A percentile compares a stretch with the other conserved stretches of the same genome.
Conservation (phyloP, 306 rosid species). For the Argentina anserina region DNA sequence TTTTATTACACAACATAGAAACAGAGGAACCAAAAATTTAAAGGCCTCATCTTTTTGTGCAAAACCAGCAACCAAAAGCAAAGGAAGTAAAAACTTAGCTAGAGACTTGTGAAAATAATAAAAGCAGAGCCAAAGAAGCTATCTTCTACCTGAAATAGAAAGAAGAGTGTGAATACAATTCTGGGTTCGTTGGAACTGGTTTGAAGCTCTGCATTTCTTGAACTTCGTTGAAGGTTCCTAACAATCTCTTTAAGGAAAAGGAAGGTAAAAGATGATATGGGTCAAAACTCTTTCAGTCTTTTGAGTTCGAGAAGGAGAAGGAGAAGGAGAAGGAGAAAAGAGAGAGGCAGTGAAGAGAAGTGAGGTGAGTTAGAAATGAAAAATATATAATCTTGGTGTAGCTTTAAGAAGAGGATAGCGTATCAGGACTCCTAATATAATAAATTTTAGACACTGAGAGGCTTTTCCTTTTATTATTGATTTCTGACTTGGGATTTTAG, state of each 20-base stretch:
- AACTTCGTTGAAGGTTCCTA: neutral
- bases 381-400: conserved; percentile 42
- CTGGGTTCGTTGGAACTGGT: conserved; percentile 42
- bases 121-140: neutral
- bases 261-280: conserved; percentile 7
- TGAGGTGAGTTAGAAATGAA: conserved; percentile 15
- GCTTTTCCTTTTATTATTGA: conserved; percentile 59
- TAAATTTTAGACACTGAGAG: conserved; percentile 14
- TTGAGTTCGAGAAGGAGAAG: neutral
- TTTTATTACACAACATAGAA: conserved; percentile 20
- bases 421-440: conserved; percentile 37
- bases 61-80: neutral
- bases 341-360: neutral
- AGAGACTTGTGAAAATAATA: neutral
- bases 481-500: conserved; percentile 76
- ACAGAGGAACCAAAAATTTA: conserved; percentile 22
- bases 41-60: neutral
- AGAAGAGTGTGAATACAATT: conserved; percentile 46
- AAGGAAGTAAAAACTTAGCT: neutral
- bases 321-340: neutral
- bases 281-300: neutral
- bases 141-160: conserved; percentile 46
- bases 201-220: conserved; percentile 70
- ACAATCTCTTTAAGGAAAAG: neutral
- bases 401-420: conserved; percentile 55